Conservation (phyloP, 2,329 filamentous ascomycete genomes). For the Lasiodiplodia citricola region DNA sequence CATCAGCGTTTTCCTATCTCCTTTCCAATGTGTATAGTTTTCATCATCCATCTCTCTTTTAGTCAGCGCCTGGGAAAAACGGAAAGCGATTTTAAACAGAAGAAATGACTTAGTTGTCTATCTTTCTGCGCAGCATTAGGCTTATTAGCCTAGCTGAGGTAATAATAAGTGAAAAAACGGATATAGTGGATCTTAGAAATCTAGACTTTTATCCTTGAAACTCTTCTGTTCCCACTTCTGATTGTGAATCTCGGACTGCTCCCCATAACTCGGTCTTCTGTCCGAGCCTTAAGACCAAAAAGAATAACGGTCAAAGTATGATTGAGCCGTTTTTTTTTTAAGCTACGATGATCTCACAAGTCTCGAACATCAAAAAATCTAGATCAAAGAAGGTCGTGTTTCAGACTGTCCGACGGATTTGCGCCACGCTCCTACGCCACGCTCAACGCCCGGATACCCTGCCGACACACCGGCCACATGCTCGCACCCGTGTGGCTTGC, state of each 20-base stretch:
- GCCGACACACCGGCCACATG: background rate
- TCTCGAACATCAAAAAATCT: background rate
- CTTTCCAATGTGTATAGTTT: conserved; percentile 1
- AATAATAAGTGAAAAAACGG: background rate
- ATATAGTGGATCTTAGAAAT: background rate
- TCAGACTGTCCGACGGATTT: background rate
- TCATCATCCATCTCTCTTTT: background rate
- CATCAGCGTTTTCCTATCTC: conserved; percentile 2
- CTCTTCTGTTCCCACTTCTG: background rate
- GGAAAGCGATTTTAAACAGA: conserved; percentile 14
- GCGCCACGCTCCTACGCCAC: background rate
- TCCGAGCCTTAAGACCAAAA: background rate
- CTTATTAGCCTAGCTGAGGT: background rate
- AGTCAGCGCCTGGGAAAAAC: conserved; percentile 10
- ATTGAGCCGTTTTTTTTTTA: background rate
- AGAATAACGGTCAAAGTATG: background rate
- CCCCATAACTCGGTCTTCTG: background rate
- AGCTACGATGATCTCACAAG: background rate
- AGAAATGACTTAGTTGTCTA: background rate
- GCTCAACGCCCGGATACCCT: background rate
- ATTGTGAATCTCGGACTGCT: background rate
- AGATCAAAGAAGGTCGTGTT: background rate
- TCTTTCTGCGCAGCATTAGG: background rate
- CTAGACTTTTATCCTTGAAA: background rate
- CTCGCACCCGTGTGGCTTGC: background rate